A percentile compares a stretch with the other conserved stretches of the same genome.
Evolutionary conservation across 441 rosid genomes (phyloP).

Genomic region (Corymbia citriodora): DNA sequence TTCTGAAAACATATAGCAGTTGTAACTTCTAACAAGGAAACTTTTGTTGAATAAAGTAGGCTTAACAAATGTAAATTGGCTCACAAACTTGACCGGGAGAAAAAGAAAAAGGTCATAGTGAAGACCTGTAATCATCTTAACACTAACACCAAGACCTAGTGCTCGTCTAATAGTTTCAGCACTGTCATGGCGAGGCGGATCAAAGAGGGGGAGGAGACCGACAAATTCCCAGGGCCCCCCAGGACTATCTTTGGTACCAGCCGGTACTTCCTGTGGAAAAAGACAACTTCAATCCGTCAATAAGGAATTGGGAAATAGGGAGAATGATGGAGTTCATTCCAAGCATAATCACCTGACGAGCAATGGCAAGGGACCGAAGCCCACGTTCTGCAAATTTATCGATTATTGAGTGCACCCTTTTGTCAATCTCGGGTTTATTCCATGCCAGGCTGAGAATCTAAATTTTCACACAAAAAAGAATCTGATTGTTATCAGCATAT

Average conservation of each 20-base stretch:
- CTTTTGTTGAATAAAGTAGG: not conserved
- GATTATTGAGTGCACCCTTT: not conserved
- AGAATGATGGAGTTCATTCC: not conserved
- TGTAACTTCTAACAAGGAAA: not conserved
- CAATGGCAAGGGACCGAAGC: not conserved
- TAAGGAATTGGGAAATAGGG: not conserved
- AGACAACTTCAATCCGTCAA: not conserved
- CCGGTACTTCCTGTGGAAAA: not conserved
- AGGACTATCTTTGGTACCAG: not conserved
- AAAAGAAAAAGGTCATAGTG: not conserved
- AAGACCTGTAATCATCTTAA: conserved; percentile 2
- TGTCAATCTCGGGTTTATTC: not conserved
- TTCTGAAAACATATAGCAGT: not conserved
- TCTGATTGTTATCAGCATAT: not conserved
- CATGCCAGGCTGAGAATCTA: not conserved
- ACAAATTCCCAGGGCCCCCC: conserved; percentile 4
- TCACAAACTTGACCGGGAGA: not conserved
- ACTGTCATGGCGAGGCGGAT: not conserved
- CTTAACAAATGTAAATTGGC: not conserved
- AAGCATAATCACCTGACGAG: not conserved
- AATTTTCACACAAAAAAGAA: not conserved
- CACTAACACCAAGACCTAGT: not conserved
- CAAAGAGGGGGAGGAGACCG: not conserved
- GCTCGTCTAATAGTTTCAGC: conserved; percentile 2
- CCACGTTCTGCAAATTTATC: not conserved